Base-by-base conservation (phyloP, 192 early-diverging fungal genomes). In the Chytriomyces sp. region DNA sequence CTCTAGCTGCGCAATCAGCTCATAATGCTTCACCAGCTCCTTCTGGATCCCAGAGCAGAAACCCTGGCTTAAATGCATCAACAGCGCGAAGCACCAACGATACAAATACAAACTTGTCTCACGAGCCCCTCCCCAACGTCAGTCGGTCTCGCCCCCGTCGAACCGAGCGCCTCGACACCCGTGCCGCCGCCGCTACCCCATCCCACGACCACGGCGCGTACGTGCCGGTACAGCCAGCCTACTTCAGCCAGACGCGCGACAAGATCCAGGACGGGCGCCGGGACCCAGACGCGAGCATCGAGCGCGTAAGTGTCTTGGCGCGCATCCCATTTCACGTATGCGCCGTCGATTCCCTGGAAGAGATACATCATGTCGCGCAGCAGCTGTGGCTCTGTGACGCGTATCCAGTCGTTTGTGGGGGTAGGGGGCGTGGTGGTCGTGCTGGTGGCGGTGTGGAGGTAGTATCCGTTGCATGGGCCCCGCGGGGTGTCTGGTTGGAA, bases 301-400 rank as follows among this genome's bases (percentile, higher is more conserved):
- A 95, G 72, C 0, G 70, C 67, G 65, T 87, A 95, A 0, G 82
- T 77, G 14, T 82, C 79, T 4, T 72, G 53, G 6, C 70, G 64
- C 7, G 65, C 25, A 61, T 90, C 86, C 69, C 85, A 94, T 59
- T 85, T 86, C 19, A 97, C 82, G 69, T 89, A 90, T 60, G 86
- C 85, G 33, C 96, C 96, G 77, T 97, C 91, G 56, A 99, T 92
- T 0, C 93, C 96, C 77, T 99, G 96, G 78, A 97, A 91, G 19
- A 96, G 86, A 75, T 89, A 99, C 4, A 99, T 84, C 55, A 96
- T 76, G 68, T 99, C 96, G 3, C 89, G 88, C 32, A 99, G 74
- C 40, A 95, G 78, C 2, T 79, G 79, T 2, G 81, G 34, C 36
- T 81, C 77, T 17, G 70, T 28, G 32, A 74, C 61, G 5, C n/a